A percentile compares a stretch with the other conserved stretches of the same genome.
Conservation (phyloP, 768 basidiomycete genomes). For the Hortiboletus campestris region DNA sequence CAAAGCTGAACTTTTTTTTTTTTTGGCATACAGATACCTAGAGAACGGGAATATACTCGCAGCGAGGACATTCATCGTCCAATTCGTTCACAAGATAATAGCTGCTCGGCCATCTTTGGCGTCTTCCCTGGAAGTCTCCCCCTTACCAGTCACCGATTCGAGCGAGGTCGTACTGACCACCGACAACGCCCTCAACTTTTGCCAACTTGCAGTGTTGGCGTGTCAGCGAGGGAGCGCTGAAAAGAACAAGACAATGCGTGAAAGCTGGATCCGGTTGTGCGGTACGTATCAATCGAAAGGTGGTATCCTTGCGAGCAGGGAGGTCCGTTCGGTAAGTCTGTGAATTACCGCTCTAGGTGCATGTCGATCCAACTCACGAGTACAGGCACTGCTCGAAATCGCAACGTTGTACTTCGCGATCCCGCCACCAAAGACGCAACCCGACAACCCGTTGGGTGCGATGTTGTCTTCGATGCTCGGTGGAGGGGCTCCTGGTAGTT, state of each 20-base stretch:
- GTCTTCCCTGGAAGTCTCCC: slow-evolving; percentile 40
- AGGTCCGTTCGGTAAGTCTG: slow-evolving; percentile 60
- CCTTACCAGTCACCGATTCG: slow-evolving; percentile 44
- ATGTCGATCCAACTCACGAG: not conserved
- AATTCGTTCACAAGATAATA: slow-evolving; percentile 66
- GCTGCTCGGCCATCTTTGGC: slow-evolving; percentile 41
- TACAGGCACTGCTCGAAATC: slow-evolving; percentile 65
- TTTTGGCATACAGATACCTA: slow-evolving; percentile 52
- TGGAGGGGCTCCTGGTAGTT: slow-evolving; percentile 46
- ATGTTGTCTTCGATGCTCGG: slow-evolving; percentile 90
- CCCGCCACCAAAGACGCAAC: slow-evolving; percentile 67
- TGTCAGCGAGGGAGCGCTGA: slow-evolving; percentile 85
- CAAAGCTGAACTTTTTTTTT: slow-evolving; percentile 5
- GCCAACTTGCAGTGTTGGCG: slow-evolving; percentile 84
- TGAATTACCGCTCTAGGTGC: not conserved
- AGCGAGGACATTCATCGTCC: slow-evolving; percentile 87
- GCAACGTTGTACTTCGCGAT: slow-evolving; percentile 83
- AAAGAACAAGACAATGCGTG: slow-evolving; percentile 70
- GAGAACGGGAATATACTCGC: slow-evolving; percentile 89
- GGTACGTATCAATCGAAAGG: slow-evolving; percentile 80
- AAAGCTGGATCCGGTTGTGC: slow-evolving; percentile 82
- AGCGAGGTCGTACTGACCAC: slow-evolving; percentile 73
- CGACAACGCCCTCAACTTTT: slow-evolving; percentile 80
- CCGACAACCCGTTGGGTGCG: slow-evolving; percentile 80
- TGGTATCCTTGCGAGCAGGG: slow-evolving; percentile 55